Conservation (phyloP, 2,329 filamentous ascomycete genomes). For the Zymoseptoria pseudotritici region DNA sequence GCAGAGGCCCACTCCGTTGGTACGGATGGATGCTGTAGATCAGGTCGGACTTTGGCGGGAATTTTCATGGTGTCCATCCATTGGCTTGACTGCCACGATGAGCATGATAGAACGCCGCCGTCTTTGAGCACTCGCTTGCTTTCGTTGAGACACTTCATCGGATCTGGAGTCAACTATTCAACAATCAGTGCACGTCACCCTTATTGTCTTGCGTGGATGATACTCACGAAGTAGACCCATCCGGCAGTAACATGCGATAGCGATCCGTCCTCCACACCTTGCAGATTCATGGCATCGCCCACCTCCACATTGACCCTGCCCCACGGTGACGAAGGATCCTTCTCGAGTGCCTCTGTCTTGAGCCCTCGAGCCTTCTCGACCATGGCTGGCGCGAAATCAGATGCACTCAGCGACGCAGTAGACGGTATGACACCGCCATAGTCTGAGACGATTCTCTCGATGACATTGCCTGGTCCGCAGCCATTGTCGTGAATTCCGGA, state of each 20-base stretch:
- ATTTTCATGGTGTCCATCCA: constrained; percentile 24
- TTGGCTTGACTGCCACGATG: constrained; percentile 23
- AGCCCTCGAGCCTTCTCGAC: constrained; percentile 16
- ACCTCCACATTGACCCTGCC: constrained; percentile 18
- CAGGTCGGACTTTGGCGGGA: constrained; percentile 13
- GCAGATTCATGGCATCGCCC: constrained; percentile 24
- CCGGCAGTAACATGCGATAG: constrained; percentile 27
- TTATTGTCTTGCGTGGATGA: neutral
- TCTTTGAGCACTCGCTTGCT: constrained; percentile 19
- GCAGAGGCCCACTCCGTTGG: constrained; percentile 20
- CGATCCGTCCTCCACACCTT: constrained; percentile 14
- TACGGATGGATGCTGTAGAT: constrained; percentile 15
- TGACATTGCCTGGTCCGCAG: constrained; percentile 26
- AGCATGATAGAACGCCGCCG: constrained; percentile 19
- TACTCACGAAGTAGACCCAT: constrained; percentile 27
- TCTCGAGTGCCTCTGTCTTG: constrained; percentile 11
- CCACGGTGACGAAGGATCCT: constrained; percentile 17
- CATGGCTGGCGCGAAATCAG: constrained; percentile 29
- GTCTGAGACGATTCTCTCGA: constrained; percentile 17
- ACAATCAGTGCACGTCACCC: neutral
- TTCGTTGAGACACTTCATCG: constrained; percentile 21
- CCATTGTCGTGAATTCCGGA: constrained; percentile 27
- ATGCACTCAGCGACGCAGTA: constrained; percentile 15
- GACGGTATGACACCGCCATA: constrained; percentile 17
- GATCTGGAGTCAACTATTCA: constrained; percentile 10